phyloP scores from a whole-genome alignment of 495 filamentous ascomycete genomes.

The Aspergillus sclerotioniger region DNA sequence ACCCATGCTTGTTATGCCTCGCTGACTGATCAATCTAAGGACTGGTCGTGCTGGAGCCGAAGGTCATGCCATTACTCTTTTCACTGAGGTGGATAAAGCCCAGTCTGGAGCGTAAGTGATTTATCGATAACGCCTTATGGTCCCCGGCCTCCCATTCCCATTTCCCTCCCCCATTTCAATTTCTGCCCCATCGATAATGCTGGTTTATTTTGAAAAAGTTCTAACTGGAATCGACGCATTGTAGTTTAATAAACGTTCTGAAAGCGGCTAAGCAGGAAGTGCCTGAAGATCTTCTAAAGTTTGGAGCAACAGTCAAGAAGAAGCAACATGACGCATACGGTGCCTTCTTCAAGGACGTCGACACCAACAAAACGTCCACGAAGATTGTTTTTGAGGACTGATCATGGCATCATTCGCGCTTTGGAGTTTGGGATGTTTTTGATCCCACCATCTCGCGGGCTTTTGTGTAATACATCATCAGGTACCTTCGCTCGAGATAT shows the following conservation, averaged over 20 bases:
- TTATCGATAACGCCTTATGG: background rate
- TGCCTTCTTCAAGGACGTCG: slow-evolving; percentile 82
- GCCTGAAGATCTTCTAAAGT: slow-evolving; percentile 84
- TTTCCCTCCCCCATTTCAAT: background rate
- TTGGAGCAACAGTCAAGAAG: slow-evolving; percentile 98
- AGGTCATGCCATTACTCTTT: slow-evolving; percentile 84
- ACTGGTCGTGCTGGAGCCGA: slow-evolving; percentile 87
- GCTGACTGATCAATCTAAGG: slow-evolving; percentile 18
- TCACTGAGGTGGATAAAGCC: slow-evolving; percentile 90
- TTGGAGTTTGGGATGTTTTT: slow-evolving; percentile 17
- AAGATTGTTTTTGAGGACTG: slow-evolving; percentile 91
- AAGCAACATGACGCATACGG: slow-evolving; percentile 93
- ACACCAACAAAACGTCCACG: slow-evolving; percentile 74
- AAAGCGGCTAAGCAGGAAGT: slow-evolving; percentile 85
- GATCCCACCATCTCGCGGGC: slow-evolving; percentile 28
- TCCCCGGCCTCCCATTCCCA: background rate
- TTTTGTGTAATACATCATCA: slow-evolving; percentile 48
- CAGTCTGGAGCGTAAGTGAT: slow-evolving; percentile 75
- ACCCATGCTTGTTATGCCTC: background rate
- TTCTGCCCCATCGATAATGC: slow-evolving; percentile 4
- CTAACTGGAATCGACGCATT: slow-evolving; percentile 13
- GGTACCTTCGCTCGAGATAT: slow-evolving; percentile 58
- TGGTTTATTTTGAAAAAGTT: slow-evolving; percentile 20
- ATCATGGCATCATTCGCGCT: slow-evolving; percentile 15
- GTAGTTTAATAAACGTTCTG: slow-evolving; percentile 81